Conservation (phyloP, 2,329 filamentous ascomycete genomes). For the Verticillium klebahnii region DNA sequence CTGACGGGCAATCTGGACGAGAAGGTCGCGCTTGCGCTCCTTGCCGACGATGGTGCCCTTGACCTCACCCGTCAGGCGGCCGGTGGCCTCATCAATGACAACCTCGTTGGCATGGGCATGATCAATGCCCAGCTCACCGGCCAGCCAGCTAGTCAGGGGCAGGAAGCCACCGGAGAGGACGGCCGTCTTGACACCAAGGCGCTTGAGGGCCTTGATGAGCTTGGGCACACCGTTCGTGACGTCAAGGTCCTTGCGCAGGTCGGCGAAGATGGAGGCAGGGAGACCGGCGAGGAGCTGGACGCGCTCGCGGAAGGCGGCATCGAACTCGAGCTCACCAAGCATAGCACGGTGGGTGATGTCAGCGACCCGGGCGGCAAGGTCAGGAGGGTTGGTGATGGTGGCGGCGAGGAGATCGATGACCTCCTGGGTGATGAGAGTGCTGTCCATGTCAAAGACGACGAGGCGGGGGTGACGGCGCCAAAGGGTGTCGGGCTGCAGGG, state of each 20-base stretch:
- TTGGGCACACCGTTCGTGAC: constrained; percentile 77
- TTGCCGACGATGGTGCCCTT: constrained; percentile 70
- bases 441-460: constrained; percentile 98
- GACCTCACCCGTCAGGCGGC: constrained; percentile 66
- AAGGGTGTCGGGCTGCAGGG: constrained; percentile 68
- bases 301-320: constrained; percentile 74
- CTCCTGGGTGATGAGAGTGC: constrained; percentile 93
- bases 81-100: constrained; percentile 50
- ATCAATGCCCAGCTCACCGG: constrained; percentile 74
- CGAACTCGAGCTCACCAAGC: constrained; percentile 93
- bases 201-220: constrained; percentile 69
- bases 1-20: constrained; percentile 64
- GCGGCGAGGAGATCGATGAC: constrained; percentile 94
- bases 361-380: constrained; percentile 76
- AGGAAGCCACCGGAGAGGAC: constrained; percentile 91
- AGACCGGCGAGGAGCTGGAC: constrained; percentile 79
- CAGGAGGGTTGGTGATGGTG: constrained; percentile 62
- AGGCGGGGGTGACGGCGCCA: constrained; percentile 78
- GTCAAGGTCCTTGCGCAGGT: constrained; percentile 68
- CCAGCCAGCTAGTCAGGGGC: constrained; percentile 84
- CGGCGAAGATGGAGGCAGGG: constrained; percentile 71
- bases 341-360: constrained; percentile 91
- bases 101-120: constrained; percentile 87
- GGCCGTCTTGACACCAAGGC: constrained; percentile 78
- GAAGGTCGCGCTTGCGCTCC: constrained; percentile 67